These are phyloP conservation scores for Nemania sp. DNA, from an alignment of 2,329 filamentous ascomycete genomes.

Conservation along the genomic window DNA sequence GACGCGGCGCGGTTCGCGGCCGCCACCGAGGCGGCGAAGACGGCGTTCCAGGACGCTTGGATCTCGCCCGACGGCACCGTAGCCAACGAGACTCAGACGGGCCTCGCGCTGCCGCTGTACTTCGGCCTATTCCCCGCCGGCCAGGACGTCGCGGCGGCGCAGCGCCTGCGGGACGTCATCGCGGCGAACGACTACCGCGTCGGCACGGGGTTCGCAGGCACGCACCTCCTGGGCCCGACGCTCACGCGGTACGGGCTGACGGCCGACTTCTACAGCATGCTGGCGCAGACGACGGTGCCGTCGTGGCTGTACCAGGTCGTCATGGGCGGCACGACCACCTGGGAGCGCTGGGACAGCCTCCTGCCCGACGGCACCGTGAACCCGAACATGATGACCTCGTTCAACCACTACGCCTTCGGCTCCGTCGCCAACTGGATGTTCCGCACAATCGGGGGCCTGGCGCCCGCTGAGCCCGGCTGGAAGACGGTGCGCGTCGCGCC, in stretches of 20 bases:
- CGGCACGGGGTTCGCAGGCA: slow-evolving; percentile 51
- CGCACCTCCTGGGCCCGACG: slow-evolving; percentile 44
- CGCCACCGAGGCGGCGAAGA: slow-evolving; percentile 30
- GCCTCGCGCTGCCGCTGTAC: slow-evolving; percentile 44
- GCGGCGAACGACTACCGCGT: slow-evolving; percentile 43
- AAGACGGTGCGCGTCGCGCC: slow-evolving; percentile 44
- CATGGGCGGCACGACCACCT: slow-evolving; percentile 53
- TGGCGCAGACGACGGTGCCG: slow-evolving; percentile 50
- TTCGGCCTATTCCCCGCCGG: slow-evolving; percentile 43
- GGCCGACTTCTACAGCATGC: slow-evolving; percentile 51
- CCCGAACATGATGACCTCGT: slow-evolving; percentile 53
- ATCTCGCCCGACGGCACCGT: slow-evolving; percentile 38
- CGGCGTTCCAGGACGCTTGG: slow-evolving; percentile 42
- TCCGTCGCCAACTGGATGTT: slow-evolving; percentile 55
- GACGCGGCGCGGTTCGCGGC: slow-evolving; percentile 33
- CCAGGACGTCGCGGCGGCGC: slow-evolving; percentile 32
- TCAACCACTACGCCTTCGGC: slow-evolving; percentile 57
- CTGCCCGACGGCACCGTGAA: slow-evolving; percentile 51
- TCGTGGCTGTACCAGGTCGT: slow-evolving; percentile 55
- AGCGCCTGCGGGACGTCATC: slow-evolving; percentile 41
- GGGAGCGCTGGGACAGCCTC: slow-evolving; percentile 57
- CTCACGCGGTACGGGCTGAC: slow-evolving; percentile 38
- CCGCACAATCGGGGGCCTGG: slow-evolving; percentile 47
- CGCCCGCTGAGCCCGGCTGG: slow-evolving; percentile 47
- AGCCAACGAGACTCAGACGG: slow-evolving; percentile 47